Evolutionary conservation across 176 grass and related monocot species (phyloP), one percentile per base, ranked within the genome.

Genomic region (Tillandsia leiboldiana): DNA sequence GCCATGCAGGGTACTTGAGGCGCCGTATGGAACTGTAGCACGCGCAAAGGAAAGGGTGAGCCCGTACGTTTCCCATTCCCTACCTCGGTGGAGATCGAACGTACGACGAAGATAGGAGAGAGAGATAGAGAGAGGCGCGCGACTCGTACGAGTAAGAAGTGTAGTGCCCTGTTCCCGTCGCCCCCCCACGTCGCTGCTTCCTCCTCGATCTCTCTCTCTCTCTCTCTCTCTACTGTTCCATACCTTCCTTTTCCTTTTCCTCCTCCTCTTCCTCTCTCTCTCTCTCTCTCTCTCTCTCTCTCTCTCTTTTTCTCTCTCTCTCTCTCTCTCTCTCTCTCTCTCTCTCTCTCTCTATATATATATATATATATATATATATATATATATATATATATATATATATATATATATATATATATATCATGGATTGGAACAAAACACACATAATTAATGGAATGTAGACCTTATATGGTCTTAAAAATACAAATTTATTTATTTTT

Each of bases 11-110:
- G 33, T 42, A 42, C 33, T 42, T 42, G 33, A 42, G 33, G 33
- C 56, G 56, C 56, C 56, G 56, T 23, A 61, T 61, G 56, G 8
- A 2, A 1, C 78, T 73, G 78, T 81, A 74, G 78, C 78, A 81
- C 51, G 52, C 63, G 52, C 50, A 53, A 58, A 14, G 12, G 24
- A 53, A 72, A 53, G 66, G 33, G 48, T 1, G 28, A 17, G 47
- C 24, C 24, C 24, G 24, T 24, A 10, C 28, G 68, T 7, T 28
- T 20, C 7, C 54, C 27, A 12, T 69, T 28, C 78, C 61, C 64
- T 81, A 69, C 78, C 78, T 81, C 52, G 71, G 78, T 61, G 71
- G 78, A 81, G 78, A 81, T 81, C 71, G 71, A 75, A 81, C 78
- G 70, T 81, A 72, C 78, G 64, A n/a, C 61, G 28, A 12, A n/a